Evolutionary conservation across 306 rosid species (phyloP).

Genomic region (Prunus padus): DNA sequence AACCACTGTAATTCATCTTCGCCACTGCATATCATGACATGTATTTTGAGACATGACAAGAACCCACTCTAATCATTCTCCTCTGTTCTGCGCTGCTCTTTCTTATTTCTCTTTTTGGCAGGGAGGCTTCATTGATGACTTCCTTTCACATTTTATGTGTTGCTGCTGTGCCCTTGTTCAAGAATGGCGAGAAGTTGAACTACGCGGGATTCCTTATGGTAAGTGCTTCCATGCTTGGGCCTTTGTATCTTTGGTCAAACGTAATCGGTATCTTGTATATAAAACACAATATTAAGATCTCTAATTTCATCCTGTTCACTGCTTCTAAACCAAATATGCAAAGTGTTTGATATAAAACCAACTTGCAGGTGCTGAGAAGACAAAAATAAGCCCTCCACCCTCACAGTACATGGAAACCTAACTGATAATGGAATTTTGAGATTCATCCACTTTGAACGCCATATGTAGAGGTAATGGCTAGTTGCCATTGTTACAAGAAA

Average conservation of each 20-base stretch:
- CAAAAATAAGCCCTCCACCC: conserved; percentile 86
- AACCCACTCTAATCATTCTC: background rate
- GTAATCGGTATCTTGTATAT: background rate
- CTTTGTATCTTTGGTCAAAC: background rate
- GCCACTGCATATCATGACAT: background rate
- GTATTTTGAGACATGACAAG: background rate
- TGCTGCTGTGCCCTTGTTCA: conserved; percentile 99
- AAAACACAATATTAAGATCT: background rate
- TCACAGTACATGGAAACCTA: conserved; percentile 86
- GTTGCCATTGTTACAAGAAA: conserved; percentile 30
- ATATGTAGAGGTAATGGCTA: conserved; percentile 31
- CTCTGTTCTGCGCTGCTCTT: conserved; percentile 9
- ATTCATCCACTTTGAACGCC: conserved; percentile 31
- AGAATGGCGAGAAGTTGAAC: conserved; percentile 99
- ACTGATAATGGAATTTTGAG: conserved; percentile 28
- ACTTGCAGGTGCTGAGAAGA: conserved; percentile 71
- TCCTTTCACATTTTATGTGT: conserved; percentile 94
- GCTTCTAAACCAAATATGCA: background rate
- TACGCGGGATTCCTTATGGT: conserved; percentile 74
- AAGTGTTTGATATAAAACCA: conserved; percentile 25
- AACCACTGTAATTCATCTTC: background rate
- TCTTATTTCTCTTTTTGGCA: conserved; percentile 34
- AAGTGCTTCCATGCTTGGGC: conserved; percentile 24
- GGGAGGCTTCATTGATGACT: conserved; percentile 93
- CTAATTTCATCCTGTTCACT: background rate